Conservation (phyloP, 2,329 filamentous ascomycete genomes). For the Trichoderma atrobrunneum region DNA sequence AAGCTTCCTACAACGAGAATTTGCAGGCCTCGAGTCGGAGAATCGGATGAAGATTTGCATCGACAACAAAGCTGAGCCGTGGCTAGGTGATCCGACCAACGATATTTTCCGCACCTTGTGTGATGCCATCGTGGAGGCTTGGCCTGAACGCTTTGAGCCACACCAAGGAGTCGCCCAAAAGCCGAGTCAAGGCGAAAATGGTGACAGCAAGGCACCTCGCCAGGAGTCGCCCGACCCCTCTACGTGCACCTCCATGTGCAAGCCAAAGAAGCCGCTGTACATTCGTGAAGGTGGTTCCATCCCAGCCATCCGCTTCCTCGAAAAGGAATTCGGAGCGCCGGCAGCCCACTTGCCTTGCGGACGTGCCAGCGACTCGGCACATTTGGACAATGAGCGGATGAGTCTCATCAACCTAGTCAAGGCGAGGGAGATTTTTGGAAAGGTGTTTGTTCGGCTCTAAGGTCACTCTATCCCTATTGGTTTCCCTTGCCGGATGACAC, state of each 20-base stretch:
- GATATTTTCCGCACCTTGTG: constrained; percentile 89
- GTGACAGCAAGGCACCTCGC: constrained; percentile 18
- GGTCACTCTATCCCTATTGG: neutral
- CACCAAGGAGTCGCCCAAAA: neutral
- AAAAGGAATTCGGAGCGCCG: constrained; percentile 88
- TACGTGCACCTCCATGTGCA: constrained; percentile 27
- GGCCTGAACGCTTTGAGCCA: constrained; percentile 58
- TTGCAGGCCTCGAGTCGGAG: constrained; percentile 70
- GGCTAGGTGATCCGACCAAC: constrained; percentile 89
- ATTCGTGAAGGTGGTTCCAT: constrained; percentile 96
- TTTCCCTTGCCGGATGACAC: neutral
- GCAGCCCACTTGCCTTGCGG: constrained; percentile 93
- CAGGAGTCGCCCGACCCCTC: constrained; percentile 20
- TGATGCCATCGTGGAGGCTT: constrained; percentile 77
- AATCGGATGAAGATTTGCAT: constrained; percentile 81
- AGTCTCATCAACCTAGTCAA: constrained; percentile 84
- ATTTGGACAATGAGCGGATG: constrained; percentile 93
- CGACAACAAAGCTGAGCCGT: constrained; percentile 91
- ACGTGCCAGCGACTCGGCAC: constrained; percentile 88
- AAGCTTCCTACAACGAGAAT: constrained; percentile 67
- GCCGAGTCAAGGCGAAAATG: neutral
- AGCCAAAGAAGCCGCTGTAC: constrained; percentile 69
- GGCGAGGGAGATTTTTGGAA: constrained; percentile 85
- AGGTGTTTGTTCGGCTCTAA: constrained; percentile 71
- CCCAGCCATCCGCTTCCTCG: constrained; percentile 87